Evolutionary conservation across 2,329 filamentous ascomycete genomes (phyloP).

Genomic region (Teratosphaeria epicoccoides): DNA sequence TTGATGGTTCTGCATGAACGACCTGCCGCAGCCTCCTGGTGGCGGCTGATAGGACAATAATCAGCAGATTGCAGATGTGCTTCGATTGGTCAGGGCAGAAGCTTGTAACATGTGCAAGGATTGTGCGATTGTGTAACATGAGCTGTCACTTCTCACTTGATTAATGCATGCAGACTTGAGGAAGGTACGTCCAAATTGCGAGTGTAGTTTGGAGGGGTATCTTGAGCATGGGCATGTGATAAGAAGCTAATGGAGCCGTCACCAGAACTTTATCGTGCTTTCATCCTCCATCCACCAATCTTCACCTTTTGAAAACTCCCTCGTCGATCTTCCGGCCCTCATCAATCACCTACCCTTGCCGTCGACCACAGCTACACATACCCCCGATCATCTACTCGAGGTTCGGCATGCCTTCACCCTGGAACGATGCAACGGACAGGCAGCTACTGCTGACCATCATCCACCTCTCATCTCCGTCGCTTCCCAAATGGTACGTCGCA

Average conservation of each 20-base stretch:
- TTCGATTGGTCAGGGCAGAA: background rate
- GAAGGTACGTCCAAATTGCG: background rate
- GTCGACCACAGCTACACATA: background rate
- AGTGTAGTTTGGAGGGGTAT: background rate
- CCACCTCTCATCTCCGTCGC: conserved; percentile 4
- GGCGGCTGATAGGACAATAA: too few relatives aligned
- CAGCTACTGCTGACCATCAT: conserved; percentile 14
- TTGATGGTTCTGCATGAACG: too few relatives aligned
- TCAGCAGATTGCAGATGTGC: background rate
- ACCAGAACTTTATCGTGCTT: background rate
- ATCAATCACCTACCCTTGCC: background rate
- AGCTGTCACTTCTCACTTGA: conserved; percentile 1
- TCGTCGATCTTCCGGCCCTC: too few relatives aligned
- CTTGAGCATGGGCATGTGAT: conserved; percentile 3
- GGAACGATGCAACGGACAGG: conserved; percentile 10
- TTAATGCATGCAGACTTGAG: background rate
- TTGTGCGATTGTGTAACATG: conserved; percentile 1
- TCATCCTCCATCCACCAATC: background rate
- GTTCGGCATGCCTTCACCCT: conserved; percentile 3
- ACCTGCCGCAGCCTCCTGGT: too few relatives aligned
- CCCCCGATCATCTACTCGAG: background rate
- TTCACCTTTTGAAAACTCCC: background rate
- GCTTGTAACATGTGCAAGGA: background rate
- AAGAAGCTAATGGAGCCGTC: background rate
- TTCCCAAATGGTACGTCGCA: background rate